Percentiles rank a stretch among this genome's conserved stretches.
phyloP scores from a whole-genome alignment of 768 basidiomycete genomes.

The Pholiota conissans region DNA sequence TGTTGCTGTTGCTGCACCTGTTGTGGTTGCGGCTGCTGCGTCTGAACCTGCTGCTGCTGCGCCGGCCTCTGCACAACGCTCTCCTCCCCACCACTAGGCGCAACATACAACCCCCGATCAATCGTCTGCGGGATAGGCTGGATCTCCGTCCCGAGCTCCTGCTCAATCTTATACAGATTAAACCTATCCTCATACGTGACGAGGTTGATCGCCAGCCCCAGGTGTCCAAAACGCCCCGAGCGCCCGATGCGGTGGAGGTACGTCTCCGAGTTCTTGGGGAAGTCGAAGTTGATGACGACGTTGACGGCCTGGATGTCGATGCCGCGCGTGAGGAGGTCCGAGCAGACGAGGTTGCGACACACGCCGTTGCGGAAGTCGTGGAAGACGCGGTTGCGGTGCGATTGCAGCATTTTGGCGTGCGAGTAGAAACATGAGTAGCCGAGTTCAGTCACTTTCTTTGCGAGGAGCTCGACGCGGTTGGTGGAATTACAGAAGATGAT shows the following conservation, averaged over 20 bases:
- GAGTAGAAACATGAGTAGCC: constrained; percentile 99
- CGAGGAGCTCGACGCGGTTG: constrained; percentile 97
- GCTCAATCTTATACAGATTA: constrained; percentile 97
- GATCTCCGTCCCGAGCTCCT: constrained; percentile 98
- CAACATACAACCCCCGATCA: constrained; percentile 91
- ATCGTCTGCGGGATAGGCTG: constrained; percentile 91
- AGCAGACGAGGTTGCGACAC: constrained; percentile 98
- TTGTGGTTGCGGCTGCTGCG: constrained; percentile 23
- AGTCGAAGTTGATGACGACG: constrained; percentile 99
- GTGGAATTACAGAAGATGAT: constrained; percentile 99
- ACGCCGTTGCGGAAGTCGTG: constrained; percentile 99
- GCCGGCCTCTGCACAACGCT: constrained; percentile 38
- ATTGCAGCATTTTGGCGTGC: constrained; percentile 99
- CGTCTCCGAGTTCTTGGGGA: constrained; percentile 98
- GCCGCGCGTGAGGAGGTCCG: constrained; percentile 95
- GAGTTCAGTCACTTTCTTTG: constrained; percentile 98
- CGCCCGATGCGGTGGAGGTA: constrained; percentile 99
- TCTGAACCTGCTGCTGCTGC: constrained; percentile 33
- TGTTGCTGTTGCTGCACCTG: constrained; percentile 23
- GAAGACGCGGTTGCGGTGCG: constrained; percentile 98
- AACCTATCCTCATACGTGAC: constrained; percentile 98
- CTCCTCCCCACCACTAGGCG: constrained; percentile 59
- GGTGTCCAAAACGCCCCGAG: constrained; percentile 94
- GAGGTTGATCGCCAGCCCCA: constrained; percentile 96
- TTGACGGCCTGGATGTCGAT: constrained; percentile 99